phyloP scores from a whole-genome alignment of 2,329 filamentous ascomycete species.

The Pseudocercospora fijiensis region DNA sequence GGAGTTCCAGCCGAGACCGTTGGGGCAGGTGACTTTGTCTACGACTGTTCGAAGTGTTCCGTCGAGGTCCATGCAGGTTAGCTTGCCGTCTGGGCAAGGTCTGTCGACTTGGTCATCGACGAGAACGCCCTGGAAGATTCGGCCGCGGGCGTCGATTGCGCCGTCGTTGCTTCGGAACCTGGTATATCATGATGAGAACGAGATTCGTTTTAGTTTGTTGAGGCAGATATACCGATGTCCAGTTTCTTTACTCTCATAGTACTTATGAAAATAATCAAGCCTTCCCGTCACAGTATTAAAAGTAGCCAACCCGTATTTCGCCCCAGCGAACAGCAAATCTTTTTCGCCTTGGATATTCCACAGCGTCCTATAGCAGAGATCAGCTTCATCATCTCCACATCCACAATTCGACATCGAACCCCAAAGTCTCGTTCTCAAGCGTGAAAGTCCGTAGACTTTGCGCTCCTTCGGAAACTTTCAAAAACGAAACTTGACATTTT shows the following conservation, averaged over 20 bases:
- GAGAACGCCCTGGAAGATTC: not conserved
- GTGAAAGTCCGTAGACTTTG: not conserved
- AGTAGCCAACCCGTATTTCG: not conserved
- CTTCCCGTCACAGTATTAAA: not conserved
- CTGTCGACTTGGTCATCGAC: not conserved
- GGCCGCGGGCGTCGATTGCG: not conserved
- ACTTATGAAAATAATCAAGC: not conserved
- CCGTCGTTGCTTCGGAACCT: not conserved
- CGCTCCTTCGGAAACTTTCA: not conserved
- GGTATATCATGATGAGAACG: too few species aligned
- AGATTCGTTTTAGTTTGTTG: too few species aligned
- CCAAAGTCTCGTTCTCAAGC: not conserved
- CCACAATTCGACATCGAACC: not conserved
- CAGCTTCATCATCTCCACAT: not conserved
- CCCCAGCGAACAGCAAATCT: not conserved
- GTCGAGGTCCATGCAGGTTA: not conserved
- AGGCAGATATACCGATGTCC: not conserved
- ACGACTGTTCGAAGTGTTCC: not conserved
- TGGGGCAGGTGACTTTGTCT: not conserved
- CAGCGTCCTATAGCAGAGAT: not conserved
- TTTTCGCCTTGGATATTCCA: not conserved
- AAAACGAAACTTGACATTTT: not conserved
- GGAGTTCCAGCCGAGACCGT: not conserved
- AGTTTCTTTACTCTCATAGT: not conserved
- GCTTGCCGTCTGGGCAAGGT: not conserved